These are phyloP conservation scores for Areca catechu DNA, from an alignment of 176 grass and related monocot species.

Conservation along the genomic window DNA sequence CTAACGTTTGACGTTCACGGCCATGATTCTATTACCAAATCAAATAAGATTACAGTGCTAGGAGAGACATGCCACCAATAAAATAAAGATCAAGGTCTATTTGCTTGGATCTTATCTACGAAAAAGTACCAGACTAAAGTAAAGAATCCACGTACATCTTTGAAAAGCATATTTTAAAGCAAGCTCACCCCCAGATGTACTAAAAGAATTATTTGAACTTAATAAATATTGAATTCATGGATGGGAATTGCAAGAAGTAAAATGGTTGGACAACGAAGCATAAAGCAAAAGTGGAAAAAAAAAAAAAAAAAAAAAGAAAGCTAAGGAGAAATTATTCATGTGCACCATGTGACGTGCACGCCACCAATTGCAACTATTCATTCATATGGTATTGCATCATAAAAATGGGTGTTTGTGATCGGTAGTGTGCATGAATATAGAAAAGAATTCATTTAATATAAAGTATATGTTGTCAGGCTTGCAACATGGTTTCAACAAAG, in stretches of 20 bases:
- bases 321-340: too few relatives aligned
- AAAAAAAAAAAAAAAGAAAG: too few relatives aligned
- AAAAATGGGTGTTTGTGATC: too few relatives aligned
- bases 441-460: too few relatives aligned
- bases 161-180: constrained; percentile 33
- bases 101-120: constrained; percentile 34
- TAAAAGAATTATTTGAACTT: background rate
- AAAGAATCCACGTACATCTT: constrained; percentile 39
- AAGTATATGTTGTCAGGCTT: too few relatives aligned
- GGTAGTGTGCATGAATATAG: too few relatives aligned
- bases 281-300: too few relatives aligned
- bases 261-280: background rate
- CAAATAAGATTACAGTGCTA: constrained; percentile 40
- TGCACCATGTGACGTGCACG: too few relatives aligned
- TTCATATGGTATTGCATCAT: too few relatives aligned
- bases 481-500: too few relatives aligned
- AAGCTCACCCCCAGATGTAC: background rate
- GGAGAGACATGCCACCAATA: constrained; percentile 20
- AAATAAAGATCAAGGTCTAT: constrained; percentile 36
- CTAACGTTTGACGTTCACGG: constrained; percentile 46
- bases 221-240: background rate
- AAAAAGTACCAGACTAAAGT: constrained; percentile 34
- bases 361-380: too few relatives aligned
- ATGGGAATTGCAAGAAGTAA: background rate
- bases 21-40: constrained; percentile 35